A percentile compares a stretch with the other conserved stretches of the same genome.
These are phyloP conservation scores for Imleria badia DNA, from an alignment of 768 basidiomycete species.

Conservation along the genomic window DNA sequence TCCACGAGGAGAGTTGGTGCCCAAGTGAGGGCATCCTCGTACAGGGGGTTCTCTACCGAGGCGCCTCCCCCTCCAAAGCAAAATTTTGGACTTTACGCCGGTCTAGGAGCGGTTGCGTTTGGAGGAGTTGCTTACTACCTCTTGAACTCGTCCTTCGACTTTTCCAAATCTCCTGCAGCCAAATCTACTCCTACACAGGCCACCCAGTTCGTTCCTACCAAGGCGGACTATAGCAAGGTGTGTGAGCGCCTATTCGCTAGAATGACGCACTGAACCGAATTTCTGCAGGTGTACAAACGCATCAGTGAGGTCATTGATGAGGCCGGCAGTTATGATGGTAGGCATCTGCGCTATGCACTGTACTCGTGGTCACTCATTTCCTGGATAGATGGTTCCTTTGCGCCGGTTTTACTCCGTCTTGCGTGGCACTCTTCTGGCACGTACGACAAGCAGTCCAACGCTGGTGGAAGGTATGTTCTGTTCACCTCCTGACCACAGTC, in stretches of 20 bases:
- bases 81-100: constrained; percentile 58
- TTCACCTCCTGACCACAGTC: background rate
- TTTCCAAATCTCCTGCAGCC: constrained; percentile 49
- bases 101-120: constrained; percentile 58
- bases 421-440: constrained; percentile 97
- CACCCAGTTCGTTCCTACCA: constrained; percentile 69
- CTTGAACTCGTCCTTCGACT: constrained; percentile 46
- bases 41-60: constrained; percentile 61
- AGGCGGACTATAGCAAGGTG: constrained; percentile 90
- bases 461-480: constrained; percentile 70
- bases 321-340: constrained; percentile 80
- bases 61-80: constrained; percentile 45
- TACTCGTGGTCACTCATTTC: background rate
- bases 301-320: constrained; percentile 78
- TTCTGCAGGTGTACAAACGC: constrained; percentile 78
- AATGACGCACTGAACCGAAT: background rate
- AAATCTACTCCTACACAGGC: constrained; percentile 64
- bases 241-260: background rate
- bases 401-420: constrained; percentile 82
- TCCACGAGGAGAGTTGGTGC: constrained; percentile 26
- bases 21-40: constrained; percentile 40
- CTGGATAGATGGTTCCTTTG: constrained; percentile 77
- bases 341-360: constrained; percentile 7
- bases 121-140: constrained; percentile 67
- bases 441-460: constrained; percentile 75